Evolutionary conservation across 179 eudicot species (phyloP).

Genomic region (Carnegiea gigantea): DNA sequence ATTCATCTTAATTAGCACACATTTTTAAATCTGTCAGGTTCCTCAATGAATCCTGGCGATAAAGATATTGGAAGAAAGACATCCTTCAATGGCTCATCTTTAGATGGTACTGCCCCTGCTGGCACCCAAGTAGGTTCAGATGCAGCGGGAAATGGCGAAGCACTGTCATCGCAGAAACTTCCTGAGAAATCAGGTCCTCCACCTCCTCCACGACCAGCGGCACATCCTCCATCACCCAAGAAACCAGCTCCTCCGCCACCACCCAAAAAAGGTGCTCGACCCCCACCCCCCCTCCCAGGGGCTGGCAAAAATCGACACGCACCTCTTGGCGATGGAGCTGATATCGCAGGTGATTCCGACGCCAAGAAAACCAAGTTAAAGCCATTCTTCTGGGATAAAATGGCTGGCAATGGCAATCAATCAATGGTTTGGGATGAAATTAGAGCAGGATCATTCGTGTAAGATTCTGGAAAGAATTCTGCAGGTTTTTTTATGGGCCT

Average conservation of each 20-base stretch:
- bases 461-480: conserved; percentile 23
- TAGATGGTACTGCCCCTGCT: not conserved
- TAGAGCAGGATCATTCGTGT: conserved; percentile 78
- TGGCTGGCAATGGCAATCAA: conserved; percentile 58
- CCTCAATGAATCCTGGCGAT: conserved; percentile 28
- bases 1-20: not conserved
- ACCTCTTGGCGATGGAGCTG: conserved; percentile 36
- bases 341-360: conserved; percentile 28
- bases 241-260: conserved; percentile 63
- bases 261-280: conserved; percentile 37
- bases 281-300: conserved; percentile 65
- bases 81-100: not conserved
- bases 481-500: not conserved
- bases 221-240: conserved; percentile 46
- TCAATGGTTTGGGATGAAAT: conserved; percentile 97
- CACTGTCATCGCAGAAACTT: conserved; percentile 11
- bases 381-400: conserved; percentile 97
- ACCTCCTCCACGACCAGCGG: conserved; percentile 37
- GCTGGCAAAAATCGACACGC: conserved; percentile 22
- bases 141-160: conserved; percentile 23
- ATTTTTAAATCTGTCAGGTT: conserved; percentile 37
- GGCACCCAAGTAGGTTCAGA: conserved; percentile 21
- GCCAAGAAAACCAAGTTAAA: conserved; percentile 62
- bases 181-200: conserved; percentile 40
- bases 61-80: conserved; percentile 25